Evolutionary conservation across 352 stramenopile genomes (phyloP).

Genomic region (Globisporangium paroecandrum): DNA sequence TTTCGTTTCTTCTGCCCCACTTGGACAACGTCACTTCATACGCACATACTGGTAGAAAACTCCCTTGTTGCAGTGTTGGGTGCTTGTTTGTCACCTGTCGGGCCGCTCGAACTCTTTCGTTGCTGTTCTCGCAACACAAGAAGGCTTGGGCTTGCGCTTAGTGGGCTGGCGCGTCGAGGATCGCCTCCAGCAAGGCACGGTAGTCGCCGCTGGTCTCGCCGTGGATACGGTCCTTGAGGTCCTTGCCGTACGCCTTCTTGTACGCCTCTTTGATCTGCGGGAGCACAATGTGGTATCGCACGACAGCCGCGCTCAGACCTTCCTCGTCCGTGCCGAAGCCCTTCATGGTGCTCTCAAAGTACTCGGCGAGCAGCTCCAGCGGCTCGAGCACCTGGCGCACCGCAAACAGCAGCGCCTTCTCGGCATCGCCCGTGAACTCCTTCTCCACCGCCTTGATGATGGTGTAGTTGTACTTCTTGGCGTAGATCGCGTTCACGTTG

Average conservation of each 20-base stretch:
- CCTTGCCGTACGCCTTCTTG: slow-evolving; percentile 74
- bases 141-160: slow-evolving; percentile 4
- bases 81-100: neutral
- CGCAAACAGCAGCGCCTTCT: slow-evolving; percentile 27
- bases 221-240: slow-evolving; percentile 78
- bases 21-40: slow-evolving; percentile 1
- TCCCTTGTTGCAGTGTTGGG: neutral
- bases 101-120: neutral
- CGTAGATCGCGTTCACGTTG: slow-evolving; percentile 27
- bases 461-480: slow-evolving; percentile 31
- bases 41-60: slow-evolving; percentile 1
- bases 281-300: slow-evolving; percentile 80
- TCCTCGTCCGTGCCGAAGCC: slow-evolving; percentile 46
- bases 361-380: slow-evolving; percentile 29
- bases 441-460: slow-evolving; percentile 30
- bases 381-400: slow-evolving; percentile 30
- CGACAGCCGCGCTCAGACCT: slow-evolving; percentile 46
- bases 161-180: slow-evolving; percentile 40
- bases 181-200: slow-evolving; percentile 57
- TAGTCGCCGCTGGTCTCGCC: slow-evolving; percentile 77
- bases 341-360: slow-evolving; percentile 42
- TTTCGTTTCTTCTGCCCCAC: neutral
- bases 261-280: slow-evolving; percentile 70
- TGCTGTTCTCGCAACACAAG: neutral
- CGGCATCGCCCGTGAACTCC: slow-evolving; percentile 28